phyloP scores from a whole-genome alignment of 1,284 basidiomycete species.

The Ceratobasidium theobromae region DNA sequence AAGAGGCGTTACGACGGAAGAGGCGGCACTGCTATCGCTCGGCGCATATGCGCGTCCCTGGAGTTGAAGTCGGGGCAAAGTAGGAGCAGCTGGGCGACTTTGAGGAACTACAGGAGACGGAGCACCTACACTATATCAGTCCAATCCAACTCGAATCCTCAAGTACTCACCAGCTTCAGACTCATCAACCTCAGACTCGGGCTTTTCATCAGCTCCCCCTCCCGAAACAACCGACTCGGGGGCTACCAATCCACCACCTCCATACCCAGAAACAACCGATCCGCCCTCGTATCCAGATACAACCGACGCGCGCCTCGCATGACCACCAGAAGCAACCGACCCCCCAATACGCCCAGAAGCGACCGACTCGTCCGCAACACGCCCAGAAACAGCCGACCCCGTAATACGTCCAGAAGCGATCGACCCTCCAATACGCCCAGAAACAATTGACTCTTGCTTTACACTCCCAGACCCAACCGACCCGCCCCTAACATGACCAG shows the following conservation, averaged over 20 bases:
- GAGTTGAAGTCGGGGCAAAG: background rate
- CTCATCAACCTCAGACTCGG: background rate
- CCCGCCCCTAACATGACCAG: too few relatives aligned
- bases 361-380: too few relatives aligned
- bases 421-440: too few relatives aligned
- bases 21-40: conserved; percentile 6
- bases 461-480: too few relatives aligned
- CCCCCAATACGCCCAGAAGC: too few relatives aligned
- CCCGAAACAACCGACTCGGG: background rate
- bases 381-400: too few relatives aligned
- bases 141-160: background rate
- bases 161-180: background rate
- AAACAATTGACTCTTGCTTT: too few relatives aligned
- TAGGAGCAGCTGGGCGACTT: background rate
- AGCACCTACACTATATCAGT: background rate
- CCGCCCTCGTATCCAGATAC: background rate
- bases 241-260: background rate
- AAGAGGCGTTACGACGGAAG: conserved; percentile 20
- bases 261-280: conserved; percentile 12
- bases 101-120: background rate
- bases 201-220: background rate
- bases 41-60: background rate
- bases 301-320: too few relatives aligned
- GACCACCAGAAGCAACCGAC: too few relatives aligned
- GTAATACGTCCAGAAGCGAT: too few relatives aligned